Evolutionary conservation across 2,329 filamentous ascomycete genomes (phyloP).

Genomic region (Ophiosphaerella korrae): DNA sequence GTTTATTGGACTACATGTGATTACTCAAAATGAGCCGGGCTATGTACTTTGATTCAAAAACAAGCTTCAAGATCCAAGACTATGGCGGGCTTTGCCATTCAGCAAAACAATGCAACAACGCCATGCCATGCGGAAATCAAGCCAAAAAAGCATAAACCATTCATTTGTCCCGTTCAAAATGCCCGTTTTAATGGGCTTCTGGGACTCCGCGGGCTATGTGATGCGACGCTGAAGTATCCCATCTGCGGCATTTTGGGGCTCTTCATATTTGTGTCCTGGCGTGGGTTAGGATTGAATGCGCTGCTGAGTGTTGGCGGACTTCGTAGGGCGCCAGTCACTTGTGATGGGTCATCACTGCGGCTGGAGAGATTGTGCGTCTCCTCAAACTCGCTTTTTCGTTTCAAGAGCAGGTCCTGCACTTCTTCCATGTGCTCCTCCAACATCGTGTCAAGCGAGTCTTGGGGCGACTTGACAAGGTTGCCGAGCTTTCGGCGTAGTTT

Average conservation of each 20-base stretch:
- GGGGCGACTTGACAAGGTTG: slow-evolving; percentile 53
- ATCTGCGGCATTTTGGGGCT: slow-evolving; percentile 33
- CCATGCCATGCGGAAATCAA: not conserved
- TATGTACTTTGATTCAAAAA: too few relatives aligned
- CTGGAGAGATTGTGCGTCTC: slow-evolving; percentile 25
- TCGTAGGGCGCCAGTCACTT: slow-evolving; percentile 20
- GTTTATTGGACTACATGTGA: too few relatives aligned
- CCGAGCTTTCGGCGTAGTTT: slow-evolving; percentile 65
- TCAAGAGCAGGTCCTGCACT: slow-evolving; percentile 54
- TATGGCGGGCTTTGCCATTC: too few relatives aligned
- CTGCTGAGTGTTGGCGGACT: slow-evolving; percentile 28
- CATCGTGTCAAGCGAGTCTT: slow-evolving; percentile 61
- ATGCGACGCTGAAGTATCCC: slow-evolving; percentile 32
- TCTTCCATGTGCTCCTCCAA: slow-evolving; percentile 57
- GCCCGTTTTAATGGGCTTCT: slow-evolving; percentile 33
- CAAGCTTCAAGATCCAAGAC: too few relatives aligned
- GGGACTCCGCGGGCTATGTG: slow-evolving; percentile 26
- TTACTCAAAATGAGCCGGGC: too few relatives aligned
- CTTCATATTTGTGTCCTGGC: slow-evolving; percentile 20
- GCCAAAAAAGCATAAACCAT: not conserved
- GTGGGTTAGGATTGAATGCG: slow-evolving; percentile 13
- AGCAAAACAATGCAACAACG: too few relatives aligned
- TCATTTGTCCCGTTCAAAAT: not conserved
- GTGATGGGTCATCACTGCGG: slow-evolving; percentile 26
- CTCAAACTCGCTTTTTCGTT: slow-evolving; percentile 49